Evolutionary conservation across 805 yeast species (phyloP), one percentile per base, ranked within the genome.

Genomic region (Priceomyces carsonii): DNA sequence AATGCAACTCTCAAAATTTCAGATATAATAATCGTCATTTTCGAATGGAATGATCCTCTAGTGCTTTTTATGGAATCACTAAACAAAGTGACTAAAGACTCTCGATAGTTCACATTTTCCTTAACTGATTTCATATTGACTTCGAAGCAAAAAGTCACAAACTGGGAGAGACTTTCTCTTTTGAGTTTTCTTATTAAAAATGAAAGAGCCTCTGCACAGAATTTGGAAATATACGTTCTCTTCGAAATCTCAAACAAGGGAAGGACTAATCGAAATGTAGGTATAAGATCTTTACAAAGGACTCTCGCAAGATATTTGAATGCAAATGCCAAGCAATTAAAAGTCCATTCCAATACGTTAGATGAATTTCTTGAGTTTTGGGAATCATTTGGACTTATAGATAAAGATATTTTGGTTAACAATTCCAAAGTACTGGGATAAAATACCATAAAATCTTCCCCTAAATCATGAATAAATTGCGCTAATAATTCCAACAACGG

Each of bases 191-290:
- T 77, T 7, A 91, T 66, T 38, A 91, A 65, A 49, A 85, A 93
- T 0, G 97, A 85, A 29, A 91, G 58, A 0, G 96, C 93, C 58
- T 91, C 97, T 0, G 96, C 89, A 14, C 95, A 80, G 50, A 91
- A 93, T 42, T 95, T 72, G 1, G 86, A 71, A 22, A 90, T 71
- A 44, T 83, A 79, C 18, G 77, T 77, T 46, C 81, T 83, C 37
- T 71, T 70, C 3, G 59, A 59, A 33, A 79, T 61, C 22, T 76
- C 75, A 36, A 91, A 63, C 15, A 88, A 58, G 0, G 95, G 90
- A 21, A 78, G 59, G 8, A 89, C 64, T 4, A 75, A 52, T 21
- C 71, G 66, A 55, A 85, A 86, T 0, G 97, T 88, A 6, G 87
- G 84, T 12, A 70, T 50, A 39, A 89, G 61, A 48, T 87, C 84